Base-by-base conservation (phyloP, 257 asterid genomes). In the Solanum sejunctum region DNA sequence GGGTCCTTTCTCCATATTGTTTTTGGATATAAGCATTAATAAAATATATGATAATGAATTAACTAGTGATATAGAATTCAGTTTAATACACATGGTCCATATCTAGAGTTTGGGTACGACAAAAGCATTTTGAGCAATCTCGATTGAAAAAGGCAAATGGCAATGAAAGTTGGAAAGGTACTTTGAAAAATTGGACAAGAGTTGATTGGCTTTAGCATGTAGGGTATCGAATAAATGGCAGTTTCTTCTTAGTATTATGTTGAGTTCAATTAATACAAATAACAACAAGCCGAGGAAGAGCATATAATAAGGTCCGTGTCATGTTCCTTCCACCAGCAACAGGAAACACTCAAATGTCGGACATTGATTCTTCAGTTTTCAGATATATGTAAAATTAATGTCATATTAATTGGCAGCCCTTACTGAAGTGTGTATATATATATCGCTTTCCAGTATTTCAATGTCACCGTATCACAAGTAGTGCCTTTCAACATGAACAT, bases 201-300 rank as follows among this genome's bases (percentile, higher is more conserved):
- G 87, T 84, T 78, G 82, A 86, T 86, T 89, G 90, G 92, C 63
- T 86, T 87, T 89, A 88, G 91, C 58, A 51, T 45, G 86, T 20
- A 88, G 85, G 87, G 94, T 83, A 92, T 92, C 91, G 16, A 86
- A 82, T 54, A 88, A 87, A 56, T 90, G 95, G 90, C 90, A 66
- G 85, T 80, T 86, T 87, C 77, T 85, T 67, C 82, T 88, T 89
- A 85, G 66, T 84, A 81, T 77, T 85, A 75, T 69, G 84, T 85
- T 88, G 79, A 80, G 72, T 78, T 75, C 81, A 83, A 39, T 81
- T 47, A 70, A 84, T 73, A 81, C 75, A 73, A 75, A 57, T 71
- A 64, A 84, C 36, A 67, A 69, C 49, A 70, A 21, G 85, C 88
- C 80, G 79, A 75, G 81, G 63, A 78, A 52, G 47, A 78, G 10